Percentiles rank a stretch among this genome's conserved stretches.
Evolutionary conservation across 192 early-diverging fungal species (phyloP).

Genomic region (Dissophora ornata): DNA sequence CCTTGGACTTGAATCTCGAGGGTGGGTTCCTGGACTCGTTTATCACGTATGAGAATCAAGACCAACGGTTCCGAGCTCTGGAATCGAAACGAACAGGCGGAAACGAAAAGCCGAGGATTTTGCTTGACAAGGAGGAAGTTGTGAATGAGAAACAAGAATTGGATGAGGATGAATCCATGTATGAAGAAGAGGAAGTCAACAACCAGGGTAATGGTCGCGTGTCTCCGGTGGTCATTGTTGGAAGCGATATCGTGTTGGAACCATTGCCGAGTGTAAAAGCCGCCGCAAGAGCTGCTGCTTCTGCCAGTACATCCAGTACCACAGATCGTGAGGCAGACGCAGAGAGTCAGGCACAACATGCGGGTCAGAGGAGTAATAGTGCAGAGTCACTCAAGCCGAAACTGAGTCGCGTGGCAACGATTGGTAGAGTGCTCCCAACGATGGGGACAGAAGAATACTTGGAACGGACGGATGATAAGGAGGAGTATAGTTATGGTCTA

Average conservation of each 20-base stretch:
- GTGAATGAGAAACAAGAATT: conserved; percentile 11
- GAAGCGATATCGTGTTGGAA: conserved; percentile 50
- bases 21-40: conserved; percentile 40
- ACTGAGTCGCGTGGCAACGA: conserved; percentile 7
- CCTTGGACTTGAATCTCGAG: conserved; percentile 29
- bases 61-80: conserved; percentile 27
- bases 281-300: conserved; percentile 4
- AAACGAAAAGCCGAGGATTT: neutral
- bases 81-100: neutral
- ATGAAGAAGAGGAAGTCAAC: neutral
- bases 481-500: conserved; percentile 36
- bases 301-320: neutral
- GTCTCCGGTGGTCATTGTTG: conserved; percentile 41
- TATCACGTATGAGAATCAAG: conserved; percentile 33
- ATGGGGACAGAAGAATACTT: conserved; percentile 50
- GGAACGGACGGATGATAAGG: conserved; percentile 50
- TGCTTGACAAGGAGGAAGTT: conserved; percentile 21
- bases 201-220: too few species aligned
- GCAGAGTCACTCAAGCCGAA: neutral
- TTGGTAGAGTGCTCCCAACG: conserved; percentile 25
- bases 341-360: neutral
- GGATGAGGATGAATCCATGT: conserved; percentile 1
- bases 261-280: conserved; percentile 50
- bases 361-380: neutral
- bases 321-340: neutral